These are phyloP conservation scores for Cercospora berteroae DNA, from an alignment of 2,329 filamentous ascomycete species.

Conservation along the genomic window DNA sequence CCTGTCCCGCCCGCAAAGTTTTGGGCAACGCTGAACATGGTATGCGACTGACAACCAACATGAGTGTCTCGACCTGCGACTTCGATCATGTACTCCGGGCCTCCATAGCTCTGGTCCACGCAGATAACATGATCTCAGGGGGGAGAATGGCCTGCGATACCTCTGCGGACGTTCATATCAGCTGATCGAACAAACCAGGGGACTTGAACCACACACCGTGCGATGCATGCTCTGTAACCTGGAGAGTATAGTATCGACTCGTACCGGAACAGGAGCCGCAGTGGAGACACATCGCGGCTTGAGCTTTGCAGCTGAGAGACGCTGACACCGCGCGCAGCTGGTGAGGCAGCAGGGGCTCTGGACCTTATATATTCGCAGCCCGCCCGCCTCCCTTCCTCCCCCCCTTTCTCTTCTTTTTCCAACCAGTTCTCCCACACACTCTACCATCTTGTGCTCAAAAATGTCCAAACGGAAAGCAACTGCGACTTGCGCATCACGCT, in stretches of 20 bases:
- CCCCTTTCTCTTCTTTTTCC: neutral
- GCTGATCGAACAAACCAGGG: neutral
- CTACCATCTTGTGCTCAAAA: neutral
- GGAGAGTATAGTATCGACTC: no score
- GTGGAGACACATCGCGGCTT: neutral
- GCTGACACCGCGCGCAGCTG: neutral
- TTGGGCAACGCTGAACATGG: neutral
- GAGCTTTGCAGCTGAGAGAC: neutral
- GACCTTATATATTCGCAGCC: neutral
- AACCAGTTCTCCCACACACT: neutral
- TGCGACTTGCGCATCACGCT: neutral
- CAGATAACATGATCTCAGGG: neutral
- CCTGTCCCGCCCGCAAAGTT: neutral
- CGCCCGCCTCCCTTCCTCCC: neutral
- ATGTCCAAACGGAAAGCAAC: neutral
- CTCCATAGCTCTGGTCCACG: neutral
- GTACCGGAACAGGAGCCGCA: neutral
- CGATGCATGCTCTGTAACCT: neutral
- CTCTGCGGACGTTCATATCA: neutral
- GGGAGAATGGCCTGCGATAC: neutral
- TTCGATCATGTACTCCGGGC: neutral
- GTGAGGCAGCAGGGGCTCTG: neutral
- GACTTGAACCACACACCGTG: neutral
- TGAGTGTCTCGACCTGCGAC: neutral
- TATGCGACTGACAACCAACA: neutral